Evolutionary conservation across 176 grass and related monocot genomes (phyloP), one percentile per base, ranked within the genome.

Genomic region (Eremochloa ophiuroides): DNA sequence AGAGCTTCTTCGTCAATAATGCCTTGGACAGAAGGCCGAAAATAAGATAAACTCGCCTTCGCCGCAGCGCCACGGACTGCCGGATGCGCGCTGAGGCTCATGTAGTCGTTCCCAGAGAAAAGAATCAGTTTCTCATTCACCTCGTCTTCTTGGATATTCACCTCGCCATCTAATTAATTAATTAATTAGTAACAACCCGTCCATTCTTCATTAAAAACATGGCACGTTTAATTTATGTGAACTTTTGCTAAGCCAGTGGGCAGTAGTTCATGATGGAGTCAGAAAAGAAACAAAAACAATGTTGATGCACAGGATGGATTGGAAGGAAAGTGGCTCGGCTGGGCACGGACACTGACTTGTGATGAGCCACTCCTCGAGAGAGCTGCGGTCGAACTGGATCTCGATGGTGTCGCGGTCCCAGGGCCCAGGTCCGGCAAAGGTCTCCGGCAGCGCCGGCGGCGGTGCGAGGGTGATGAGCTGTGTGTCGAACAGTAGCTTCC

Each of bases 41-140:
- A 44, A 44, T 0, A 39, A 39, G 9, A 39, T 1, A 65, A 51
- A n/a, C n/a, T n/a, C n/a, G 94, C 94, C 91, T 92, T 88, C 3
- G 74, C 84, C 18, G 90, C 88, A 25, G 90, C 92, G 59, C 79
- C 79, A 14, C 88, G 83, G 56, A 98, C 69, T 15, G 92, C 73
- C 5, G 92, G 95, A 74, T 98, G 95, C 18, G 87, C 85, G 75
- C 95, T 94, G 69, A 98, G 85, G 50, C 92, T 88, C 76, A 94
- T 72, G 71, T 94, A 98, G 51, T 98, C 95, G 56, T 98, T 98
- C 25, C 90, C 92, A 6, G 92, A 98, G 82, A 98, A 98, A 22
- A 93, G 86, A 71, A 94, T 83, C 78, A 94, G n/a, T 56, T 89
- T 87, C 20, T 84, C 78, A 8, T 71, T 63, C 11, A 86, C 35